These are phyloP conservation scores for Mycena crocata DNA, from an alignment of 768 basidiomycete genomes.

Conservation along the genomic window DNA sequence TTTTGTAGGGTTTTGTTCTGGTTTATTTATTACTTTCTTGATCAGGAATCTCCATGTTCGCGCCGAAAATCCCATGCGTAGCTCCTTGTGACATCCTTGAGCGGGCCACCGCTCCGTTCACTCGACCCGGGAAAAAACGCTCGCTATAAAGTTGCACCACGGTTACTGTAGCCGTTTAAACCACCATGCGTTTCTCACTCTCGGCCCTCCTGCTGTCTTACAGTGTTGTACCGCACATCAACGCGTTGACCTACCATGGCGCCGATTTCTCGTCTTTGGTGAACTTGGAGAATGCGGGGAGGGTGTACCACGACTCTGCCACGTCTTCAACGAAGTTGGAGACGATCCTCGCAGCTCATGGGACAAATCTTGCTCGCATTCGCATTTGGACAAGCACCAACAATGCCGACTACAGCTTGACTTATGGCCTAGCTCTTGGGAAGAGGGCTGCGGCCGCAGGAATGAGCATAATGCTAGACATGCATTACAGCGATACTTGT, in stretches of 20 bases:
- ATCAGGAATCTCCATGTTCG: conserved; percentile 11
- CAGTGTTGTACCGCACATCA: conserved; percentile 11
- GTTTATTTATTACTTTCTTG: no score
- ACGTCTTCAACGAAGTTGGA: conserved; percentile 52
- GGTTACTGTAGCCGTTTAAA: not conserved
- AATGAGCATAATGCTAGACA: conserved; percentile 65
- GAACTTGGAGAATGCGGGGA: conserved; percentile 9
- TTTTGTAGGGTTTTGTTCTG: no score
- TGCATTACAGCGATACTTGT: conserved; percentile 78
- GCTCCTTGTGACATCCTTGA: conserved; percentile 14
- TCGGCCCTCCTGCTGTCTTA: conserved; percentile 10
- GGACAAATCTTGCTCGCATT: conserved; percentile 68
- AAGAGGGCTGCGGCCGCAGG: conserved; percentile 68
- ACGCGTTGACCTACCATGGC: conserved; percentile 12
- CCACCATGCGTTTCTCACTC: conserved; percentile 20
- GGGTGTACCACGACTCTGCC: conserved; percentile 15
- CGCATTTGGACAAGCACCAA: conserved; percentile 73
- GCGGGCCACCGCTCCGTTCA: conserved; percentile 13
- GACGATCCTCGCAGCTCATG: conserved; percentile 63
- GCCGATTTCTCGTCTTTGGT: conserved; percentile 21
- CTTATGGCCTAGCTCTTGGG: conserved; percentile 63
- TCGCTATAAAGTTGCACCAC: conserved; percentile 3
- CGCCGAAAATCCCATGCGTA: not conserved
- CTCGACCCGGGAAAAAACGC: no score
- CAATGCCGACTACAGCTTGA: conserved; percentile 59